Base-by-base conservation (phyloP, 2,329 filamentous ascomycete genomes). In the Akanthomyces lecanii region DNA sequence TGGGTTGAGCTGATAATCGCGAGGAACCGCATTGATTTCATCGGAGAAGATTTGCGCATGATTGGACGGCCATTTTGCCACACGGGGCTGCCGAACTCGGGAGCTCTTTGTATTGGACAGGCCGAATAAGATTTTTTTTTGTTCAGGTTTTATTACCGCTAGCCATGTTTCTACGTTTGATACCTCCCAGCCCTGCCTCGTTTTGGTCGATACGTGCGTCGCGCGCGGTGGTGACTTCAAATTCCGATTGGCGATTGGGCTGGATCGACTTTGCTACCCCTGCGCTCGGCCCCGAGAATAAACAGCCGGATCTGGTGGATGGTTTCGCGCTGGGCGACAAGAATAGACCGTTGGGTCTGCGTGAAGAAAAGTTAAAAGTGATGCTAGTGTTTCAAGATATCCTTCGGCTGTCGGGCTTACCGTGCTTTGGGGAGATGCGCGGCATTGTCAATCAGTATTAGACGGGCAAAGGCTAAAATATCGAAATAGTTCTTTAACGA, bases 301-400 rank as follows among this genome's bases (percentile, higher is more conserved):
- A 2, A 18, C 18, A 47, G 44, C 12, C 10, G 16, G 55, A 38
- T 4, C 23, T 8, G 25, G 30, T 25, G 14, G 14, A 12, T 36
- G 25, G 21, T 5, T 47, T 8, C 33, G 12, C 16, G 23, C 7
- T 6, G 10, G 30, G 8, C 16, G 12, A 36, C 10, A 21, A 52
- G n/a, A 52, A 25, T 21, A 18, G 25, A 52, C n/a, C 2, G 36
- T 18, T 60, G 4, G 4, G 23, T 28, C 23, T 18, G 57, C 18
- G 36, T 33, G 54, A 47, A 30, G 3, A 23, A 59, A 51, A 51
- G 56, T 59, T 25, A 16, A 60, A 61, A 53, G 18, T 61, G 58
- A 52, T 61, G 58, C 58, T 61, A 61, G 48, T 61, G 58, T 61
- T 61, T 61, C 58, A 61, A 36, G 40, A 45, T 44, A 28, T 21